Evolutionary conservation across 768 basidiomycete genomes (phyloP), one percentile per base, ranked within the genome.

Genomic region (Boletus reticulatus): DNA sequence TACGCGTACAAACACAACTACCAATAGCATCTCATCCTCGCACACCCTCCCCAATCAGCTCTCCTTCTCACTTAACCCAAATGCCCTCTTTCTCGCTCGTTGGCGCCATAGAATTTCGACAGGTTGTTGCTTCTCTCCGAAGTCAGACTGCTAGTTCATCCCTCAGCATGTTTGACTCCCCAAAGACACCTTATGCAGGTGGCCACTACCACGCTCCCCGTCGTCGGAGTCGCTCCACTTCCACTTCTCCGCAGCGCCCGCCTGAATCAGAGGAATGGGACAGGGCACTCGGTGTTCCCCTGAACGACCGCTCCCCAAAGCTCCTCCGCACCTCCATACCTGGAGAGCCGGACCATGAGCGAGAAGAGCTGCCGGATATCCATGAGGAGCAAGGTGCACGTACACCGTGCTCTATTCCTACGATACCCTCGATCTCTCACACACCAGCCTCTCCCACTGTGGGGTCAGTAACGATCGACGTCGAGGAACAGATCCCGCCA

Each of bases 61-160:
- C 67, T 0, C 56, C 78, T 22, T 56, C 75, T 60, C 71, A 72
- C 22, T 70, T 76, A 37, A 69, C 72, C 11, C 81, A 83, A 57
- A 80, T 92, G 72, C 89, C 89, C 4, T 91, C 89, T 0, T 93
- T 93, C 64, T 98, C 96, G 4, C 81, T 99, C 2, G 83, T 98
- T 6, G 93, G 96, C 10, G 97, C 97, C 0, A 82, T 99, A 43
- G 97, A 99, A 71, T 99, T 99, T 73, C 82, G 94, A 17, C 88
- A 94, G 56, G 89, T 98, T 22, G 88, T 99, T 20, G 80, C 88
- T 12, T 86, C 88, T 0, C 77, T 99, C 22, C 84, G 85, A 59
- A 78, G 78, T 47, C 84, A 94, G 63, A 86, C 87, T 11, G 79
- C 83, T 3, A 76, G 76, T 1, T 72, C 80, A 0, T 80, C 83